Evolutionary conservation across 106 monocot species (phyloP).

Genomic region (Triglochin maritima): DNA sequence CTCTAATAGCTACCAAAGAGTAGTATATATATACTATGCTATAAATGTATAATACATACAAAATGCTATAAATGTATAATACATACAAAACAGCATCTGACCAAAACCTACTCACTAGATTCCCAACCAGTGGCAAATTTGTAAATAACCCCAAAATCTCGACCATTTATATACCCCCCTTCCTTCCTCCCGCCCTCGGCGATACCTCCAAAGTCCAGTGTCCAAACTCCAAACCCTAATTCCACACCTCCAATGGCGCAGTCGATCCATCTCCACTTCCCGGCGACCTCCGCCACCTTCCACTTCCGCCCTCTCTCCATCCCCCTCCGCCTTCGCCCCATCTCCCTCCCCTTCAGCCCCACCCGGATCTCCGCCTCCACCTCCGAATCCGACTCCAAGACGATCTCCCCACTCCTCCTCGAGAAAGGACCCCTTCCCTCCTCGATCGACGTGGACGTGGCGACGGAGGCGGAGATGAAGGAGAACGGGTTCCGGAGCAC

Average conservation of each 20-base stretch:
- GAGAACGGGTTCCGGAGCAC: slow-evolving; percentile 92
- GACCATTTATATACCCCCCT: no score
- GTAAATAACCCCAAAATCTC: no score
- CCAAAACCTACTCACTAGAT: no score
- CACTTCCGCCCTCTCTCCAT: background rate
- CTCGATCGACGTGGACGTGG: slow-evolving; percentile 66
- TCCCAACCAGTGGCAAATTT: no score
- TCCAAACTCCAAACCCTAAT: no score
- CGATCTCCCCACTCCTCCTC: slow-evolving; percentile 6
- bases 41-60: no score
- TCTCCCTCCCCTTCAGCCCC: background rate
- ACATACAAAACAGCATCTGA: no score
- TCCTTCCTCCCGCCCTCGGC: no score
- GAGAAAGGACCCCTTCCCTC: slow-evolving; percentile 14
- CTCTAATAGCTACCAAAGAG: no score
- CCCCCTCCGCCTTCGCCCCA: slow-evolving; percentile 7
- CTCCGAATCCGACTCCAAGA: slow-evolving; percentile 4
- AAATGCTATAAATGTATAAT: no score
- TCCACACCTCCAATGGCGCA: background rate
- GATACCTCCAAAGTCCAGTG: no score
- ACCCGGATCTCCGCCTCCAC: slow-evolving; percentile 22
- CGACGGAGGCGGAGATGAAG: slow-evolving; percentile 88
- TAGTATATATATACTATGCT: no score
- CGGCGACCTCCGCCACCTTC: slow-evolving; percentile 1
- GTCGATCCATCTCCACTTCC: slow-evolving; percentile 2